Evolutionary conservation across 2,329 filamentous ascomycete species (phyloP), one percentile per base, ranked within the genome.

Genomic region (Arthroderma sp.): DNA sequence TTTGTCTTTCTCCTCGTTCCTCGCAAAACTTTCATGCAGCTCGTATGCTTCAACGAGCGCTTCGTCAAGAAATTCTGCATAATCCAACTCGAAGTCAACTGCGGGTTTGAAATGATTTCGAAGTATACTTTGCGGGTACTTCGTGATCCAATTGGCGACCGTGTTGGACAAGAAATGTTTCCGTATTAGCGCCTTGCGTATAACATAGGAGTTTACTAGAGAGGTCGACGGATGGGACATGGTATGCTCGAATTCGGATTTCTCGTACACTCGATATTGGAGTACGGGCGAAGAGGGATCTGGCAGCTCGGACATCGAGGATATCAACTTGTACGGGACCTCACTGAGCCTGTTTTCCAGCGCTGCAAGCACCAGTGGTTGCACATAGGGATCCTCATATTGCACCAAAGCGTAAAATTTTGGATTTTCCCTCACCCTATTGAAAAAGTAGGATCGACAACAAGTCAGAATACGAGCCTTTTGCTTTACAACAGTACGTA

Each of bases 61-160:
- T 55, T 98, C 91, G 51, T 96, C 91, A 9, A 98, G 68, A 57
- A 96, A 98, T 66, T 98, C 91, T 1, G 88, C 87, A 59, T 91
- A 98, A 62, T 98, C 91, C 5, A 98, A 74, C 64, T 98, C 91
- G 53, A 98, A 94, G 36, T 85, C 78, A 50, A 93, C 85, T 37
- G 79, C 79, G 1, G 81, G 76, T 60, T 85, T 84, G 44, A 94
- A 77, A 56, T 91, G 82, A 1, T 68, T 66, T 47, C 68, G 72
- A 8, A 98, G 70, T 4, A 80, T 62, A 6, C 80, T 85, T 0
- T 72, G 63, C 0, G 89, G 86, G 54, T 91, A 73, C 63, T 98
- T 98, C 34, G 81, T 78, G 4, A 84, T 70, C 86, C 88, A 96
- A 58, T 84, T 81, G 39, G 83, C 75, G 22, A 94, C 77, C 0